A percentile compares a stretch with the other conserved stretches of the same genome.
phyloP scores from a whole-genome alignment of 306 rosid species.

The Sechiopsis laciniata region DNA sequence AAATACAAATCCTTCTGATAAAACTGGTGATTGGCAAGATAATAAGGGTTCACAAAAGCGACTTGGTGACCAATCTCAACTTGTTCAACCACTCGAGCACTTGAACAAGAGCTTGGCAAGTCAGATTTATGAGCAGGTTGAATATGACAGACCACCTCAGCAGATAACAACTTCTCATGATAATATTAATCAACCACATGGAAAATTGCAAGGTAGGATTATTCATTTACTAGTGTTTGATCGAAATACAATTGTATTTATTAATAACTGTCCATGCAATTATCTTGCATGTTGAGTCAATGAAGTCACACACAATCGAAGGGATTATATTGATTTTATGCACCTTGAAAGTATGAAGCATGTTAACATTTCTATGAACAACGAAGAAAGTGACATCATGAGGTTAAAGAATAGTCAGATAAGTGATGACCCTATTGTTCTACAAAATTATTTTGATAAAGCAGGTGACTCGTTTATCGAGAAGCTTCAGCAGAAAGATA shows the following conservation, averaged over 20 bases:
- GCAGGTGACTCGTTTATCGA: slow-evolving; percentile 30
- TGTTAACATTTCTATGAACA: slow-evolving; percentile 26
- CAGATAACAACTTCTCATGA: slow-evolving; percentile 27
- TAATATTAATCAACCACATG: slow-evolving; percentile 25
- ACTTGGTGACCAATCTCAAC: slow-evolving; percentile 25
- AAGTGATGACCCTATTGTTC: slow-evolving; percentile 29
- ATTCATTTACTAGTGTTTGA: neutral
- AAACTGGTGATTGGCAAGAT: slow-evolving; percentile 34
- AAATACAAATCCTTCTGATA: slow-evolving; percentile 32
- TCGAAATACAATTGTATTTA: slow-evolving; percentile 10
- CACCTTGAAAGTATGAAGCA: slow-evolving; percentile 34
- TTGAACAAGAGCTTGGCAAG: slow-evolving; percentile 30
- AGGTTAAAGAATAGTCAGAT: slow-evolving; percentile 23
- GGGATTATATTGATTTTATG: slow-evolving; percentile 29
- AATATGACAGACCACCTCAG: slow-evolving; percentile 31
- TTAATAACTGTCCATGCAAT: slow-evolving; percentile 2
- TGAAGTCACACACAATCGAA: slow-evolving; percentile 30
- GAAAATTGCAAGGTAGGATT: slow-evolving; percentile 37
- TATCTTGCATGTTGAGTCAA: slow-evolving; percentile 35
- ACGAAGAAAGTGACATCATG: slow-evolving; percentile 22
- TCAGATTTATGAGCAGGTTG: slow-evolving; percentile 35
- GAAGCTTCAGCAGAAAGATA: slow-evolving; percentile 35
- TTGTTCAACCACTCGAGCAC: slow-evolving; percentile 28
- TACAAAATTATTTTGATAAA: slow-evolving; percentile 30
- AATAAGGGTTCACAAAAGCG: slow-evolving; percentile 28